phyloP scores from a whole-genome alignment of 306 rosid genomes.

The Pterocarpus santalinus region DNA sequence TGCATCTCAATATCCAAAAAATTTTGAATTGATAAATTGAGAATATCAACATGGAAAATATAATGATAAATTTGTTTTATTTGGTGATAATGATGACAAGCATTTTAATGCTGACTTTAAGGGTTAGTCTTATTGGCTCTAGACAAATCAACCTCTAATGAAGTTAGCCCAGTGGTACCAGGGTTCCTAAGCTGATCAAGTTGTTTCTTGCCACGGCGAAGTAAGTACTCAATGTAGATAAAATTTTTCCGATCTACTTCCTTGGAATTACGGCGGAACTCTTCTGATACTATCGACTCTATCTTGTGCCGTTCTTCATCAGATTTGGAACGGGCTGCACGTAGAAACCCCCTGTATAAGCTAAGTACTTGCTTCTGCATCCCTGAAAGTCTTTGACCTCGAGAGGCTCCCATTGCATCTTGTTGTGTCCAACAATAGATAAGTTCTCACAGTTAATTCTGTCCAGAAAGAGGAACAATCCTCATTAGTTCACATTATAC shows the following conservation, averaged over 20 bases:
- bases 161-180: conserved; percentile 66
- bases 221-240: conserved; percentile 83
- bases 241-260: conserved; percentile 77
- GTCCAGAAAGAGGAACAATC: neutral
- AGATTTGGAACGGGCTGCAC: conserved; percentile 77
- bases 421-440: neutral
- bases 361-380: conserved; percentile 90
- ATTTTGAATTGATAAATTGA: neutral
- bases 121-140: conserved; percentile 32
- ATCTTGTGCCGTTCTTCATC: conserved; percentile 65
- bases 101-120: conserved; percentile 28
- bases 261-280: conserved; percentile 71
- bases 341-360: conserved; percentile 79
- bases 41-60: neutral
- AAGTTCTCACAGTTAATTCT: neutral
- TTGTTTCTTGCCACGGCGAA: conserved; percentile 80
- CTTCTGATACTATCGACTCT: conserved; percentile 67
- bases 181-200: conserved; percentile 84
- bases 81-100: neutral
- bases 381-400: conserved; percentile 75
- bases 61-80: neutral
- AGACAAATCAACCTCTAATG: conserved; percentile 53
- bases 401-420: conserved; percentile 60
- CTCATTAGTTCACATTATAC: neutral
- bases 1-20: conserved; percentile 7